A percentile compares a stretch with the other conserved stretches of the same genome.
These are phyloP conservation scores for Ascochyta lentis DNA, from an alignment of 2,329 filamentous ascomycete genomes.

Conservation along the genomic window DNA sequence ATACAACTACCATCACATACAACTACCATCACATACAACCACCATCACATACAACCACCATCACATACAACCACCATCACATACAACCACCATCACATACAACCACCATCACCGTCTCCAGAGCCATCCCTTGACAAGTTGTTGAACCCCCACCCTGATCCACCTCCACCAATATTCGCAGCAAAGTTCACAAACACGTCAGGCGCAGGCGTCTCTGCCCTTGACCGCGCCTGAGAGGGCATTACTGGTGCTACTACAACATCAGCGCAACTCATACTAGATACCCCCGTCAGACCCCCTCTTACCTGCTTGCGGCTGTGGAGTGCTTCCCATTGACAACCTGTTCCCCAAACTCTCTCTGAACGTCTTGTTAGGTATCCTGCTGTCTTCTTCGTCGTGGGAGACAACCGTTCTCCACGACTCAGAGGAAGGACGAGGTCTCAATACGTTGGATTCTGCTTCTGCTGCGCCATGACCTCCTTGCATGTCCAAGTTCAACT, in stretches of 20 bases:
- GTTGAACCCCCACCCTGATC: not conserved
- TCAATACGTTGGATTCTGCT: not conserved
- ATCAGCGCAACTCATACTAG: not conserved
- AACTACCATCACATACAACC: not conserved
- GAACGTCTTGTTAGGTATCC: not conserved
- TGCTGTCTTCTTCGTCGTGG: not conserved
- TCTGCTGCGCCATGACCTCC: not conserved
- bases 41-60: no score
- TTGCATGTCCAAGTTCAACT: not conserved
- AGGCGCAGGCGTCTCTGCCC: not conserved
- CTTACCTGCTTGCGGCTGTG: not conserved
- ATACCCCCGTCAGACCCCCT: not conserved
- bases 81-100: not conserved
- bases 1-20: not conserved
- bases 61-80: not conserved
- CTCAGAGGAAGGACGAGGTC: not conserved
- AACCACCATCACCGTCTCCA: not conserved
- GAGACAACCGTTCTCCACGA: not conserved
- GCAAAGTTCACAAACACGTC: slow-evolving; percentile 1
- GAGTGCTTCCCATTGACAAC: not conserved
- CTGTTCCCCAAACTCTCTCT: not conserved
- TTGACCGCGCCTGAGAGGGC: not conserved
- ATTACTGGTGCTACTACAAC: not conserved
- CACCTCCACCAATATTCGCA: slow-evolving; percentile 3
- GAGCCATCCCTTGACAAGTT: not conserved